Percentiles rank a stretch among this genome's conserved stretches.
These are phyloP conservation scores for Ustilago crameri DNA, from an alignment of 1,284 basidiomycete species.

Conservation along the genomic window DNA sequence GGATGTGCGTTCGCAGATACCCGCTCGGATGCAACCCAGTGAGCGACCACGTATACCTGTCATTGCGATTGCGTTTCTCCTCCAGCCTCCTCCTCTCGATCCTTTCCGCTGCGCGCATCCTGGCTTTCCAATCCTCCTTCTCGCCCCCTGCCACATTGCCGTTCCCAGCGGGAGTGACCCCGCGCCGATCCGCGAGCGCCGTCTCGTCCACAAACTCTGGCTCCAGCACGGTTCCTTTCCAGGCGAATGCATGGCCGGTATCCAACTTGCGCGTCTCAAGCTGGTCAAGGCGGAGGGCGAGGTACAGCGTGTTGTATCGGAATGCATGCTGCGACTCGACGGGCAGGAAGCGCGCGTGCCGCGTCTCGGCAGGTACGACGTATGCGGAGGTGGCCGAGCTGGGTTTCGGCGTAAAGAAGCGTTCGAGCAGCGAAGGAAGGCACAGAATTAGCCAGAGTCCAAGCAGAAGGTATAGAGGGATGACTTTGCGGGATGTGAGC, in stretches of 20 bases:
- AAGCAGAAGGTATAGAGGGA: conserved; percentile 24
- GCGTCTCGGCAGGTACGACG: conserved; percentile 55
- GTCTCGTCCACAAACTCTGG: conserved; percentile 32
- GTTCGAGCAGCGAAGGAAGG: conserved; percentile 25
- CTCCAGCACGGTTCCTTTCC: conserved; percentile 45
- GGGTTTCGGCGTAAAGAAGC: conserved; percentile 1
- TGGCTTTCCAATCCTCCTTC: conserved; percentile 22
- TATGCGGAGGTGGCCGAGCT: conserved; percentile 17
- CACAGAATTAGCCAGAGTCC: background rate
- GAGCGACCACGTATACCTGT: conserved; percentile 17
- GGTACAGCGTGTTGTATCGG: conserved; percentile 75
- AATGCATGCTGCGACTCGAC: conserved; percentile 73
- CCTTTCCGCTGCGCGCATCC: conserved; percentile 35
- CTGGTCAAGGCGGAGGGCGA: conserved; percentile 74
- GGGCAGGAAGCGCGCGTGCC: conserved; percentile 75
- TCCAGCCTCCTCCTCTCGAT: conserved; percentile 17
- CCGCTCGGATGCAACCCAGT: conserved; percentile 24
- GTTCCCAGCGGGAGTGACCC: conserved; percentile 16
- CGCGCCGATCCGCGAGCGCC: conserved; percentile 10
- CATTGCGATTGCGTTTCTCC: conserved; percentile 27
- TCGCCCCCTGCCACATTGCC: background rate
- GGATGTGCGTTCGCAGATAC: conserved; percentile 29
- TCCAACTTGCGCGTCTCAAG: conserved; percentile 74
- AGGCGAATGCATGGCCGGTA: conserved; percentile 69
- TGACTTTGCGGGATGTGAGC: background rate